Evolutionary conservation across 306 rosid genomes (phyloP).

Genomic region (Corylus avellana): DNA sequence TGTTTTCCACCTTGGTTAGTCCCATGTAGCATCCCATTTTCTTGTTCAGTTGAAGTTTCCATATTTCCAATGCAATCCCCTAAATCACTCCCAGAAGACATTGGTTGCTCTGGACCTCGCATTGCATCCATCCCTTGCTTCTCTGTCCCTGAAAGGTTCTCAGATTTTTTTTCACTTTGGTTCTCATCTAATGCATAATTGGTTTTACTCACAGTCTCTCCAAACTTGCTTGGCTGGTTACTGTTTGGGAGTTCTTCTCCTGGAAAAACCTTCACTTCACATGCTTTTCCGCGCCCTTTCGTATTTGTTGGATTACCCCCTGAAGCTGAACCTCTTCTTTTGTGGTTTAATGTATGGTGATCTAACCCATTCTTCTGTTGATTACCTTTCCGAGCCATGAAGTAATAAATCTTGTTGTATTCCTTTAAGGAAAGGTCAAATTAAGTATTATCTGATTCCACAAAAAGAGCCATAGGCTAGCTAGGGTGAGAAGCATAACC

Average conservation of each 20-base stretch:
- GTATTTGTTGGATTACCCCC: conserved; percentile 47
- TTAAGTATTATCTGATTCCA: conserved; percentile 33
- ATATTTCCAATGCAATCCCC: conserved; percentile 37
- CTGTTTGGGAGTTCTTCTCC: conserved; percentile 59
- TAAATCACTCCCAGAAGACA: conserved; percentile 36
- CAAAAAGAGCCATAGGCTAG: conserved; percentile 15
- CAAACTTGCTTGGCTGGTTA: conserved; percentile 35
- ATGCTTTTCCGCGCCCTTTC: conserved; percentile 50
- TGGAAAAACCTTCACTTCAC: conserved; percentile 54
- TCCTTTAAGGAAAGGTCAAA: conserved; percentile 28
- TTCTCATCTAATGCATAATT: conserved; percentile 41
- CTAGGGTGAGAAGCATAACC: conserved; percentile 5
- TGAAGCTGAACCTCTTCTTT: conserved; percentile 45
- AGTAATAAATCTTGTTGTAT: background rate
- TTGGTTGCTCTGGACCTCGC: conserved; percentile 36
- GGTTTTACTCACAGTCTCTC: conserved; percentile 37
- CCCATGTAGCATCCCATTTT: conserved; percentile 35
- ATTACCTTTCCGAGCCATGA: conserved; percentile 92
- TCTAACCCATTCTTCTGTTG: conserved; percentile 83
- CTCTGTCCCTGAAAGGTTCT: conserved; percentile 50
- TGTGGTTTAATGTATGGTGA: conserved; percentile 52
- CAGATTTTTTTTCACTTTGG: conserved; percentile 35
- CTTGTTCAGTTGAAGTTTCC: conserved; percentile 43
- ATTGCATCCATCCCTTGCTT: conserved; percentile 50
- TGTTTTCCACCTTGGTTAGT: conserved; percentile 41